These are phyloP conservation scores for Fusarium sp. DNA, from an alignment of 2,329 filamentous ascomycete genomes.

Conservation along the genomic window DNA sequence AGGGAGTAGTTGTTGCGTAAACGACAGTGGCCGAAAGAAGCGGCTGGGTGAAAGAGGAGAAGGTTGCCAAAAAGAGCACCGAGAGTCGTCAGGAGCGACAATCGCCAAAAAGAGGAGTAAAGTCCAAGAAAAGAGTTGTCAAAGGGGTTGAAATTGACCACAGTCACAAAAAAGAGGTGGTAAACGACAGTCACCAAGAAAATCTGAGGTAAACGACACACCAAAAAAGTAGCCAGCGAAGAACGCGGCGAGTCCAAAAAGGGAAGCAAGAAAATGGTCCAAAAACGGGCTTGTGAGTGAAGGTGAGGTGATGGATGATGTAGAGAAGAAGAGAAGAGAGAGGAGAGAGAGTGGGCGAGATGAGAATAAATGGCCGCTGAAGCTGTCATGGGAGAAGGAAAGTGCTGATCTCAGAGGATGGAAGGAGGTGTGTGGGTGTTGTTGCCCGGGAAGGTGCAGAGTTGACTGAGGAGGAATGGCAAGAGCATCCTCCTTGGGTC, in stretches of 20 bases:
- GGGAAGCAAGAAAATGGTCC: slow-evolving; percentile 42
- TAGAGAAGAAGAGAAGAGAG: slow-evolving; percentile 6
- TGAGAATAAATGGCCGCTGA: not conserved
- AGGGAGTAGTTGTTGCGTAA: slow-evolving; percentile 42
- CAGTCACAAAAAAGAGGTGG: slow-evolving; percentile 15
- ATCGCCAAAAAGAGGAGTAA: not conserved
- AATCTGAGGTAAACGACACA: slow-evolving; percentile 13
- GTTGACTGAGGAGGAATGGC: not conserved
- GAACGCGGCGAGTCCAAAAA: slow-evolving; percentile 47
- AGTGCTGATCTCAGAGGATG: not conserved
- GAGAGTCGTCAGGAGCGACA: not conserved
- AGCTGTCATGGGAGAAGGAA: not conserved
- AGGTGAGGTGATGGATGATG: slow-evolving; percentile 35
- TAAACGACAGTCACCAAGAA: slow-evolving; percentile 48
- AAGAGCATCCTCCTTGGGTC: not conserved
- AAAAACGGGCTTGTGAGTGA: slow-evolving; percentile 41
- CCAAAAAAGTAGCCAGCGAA: slow-evolving; percentile 21
- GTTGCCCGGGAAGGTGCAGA: not conserved
- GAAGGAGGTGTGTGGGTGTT: not conserved
- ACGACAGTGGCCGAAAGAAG: slow-evolving; percentile 48
- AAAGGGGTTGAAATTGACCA: not conserved
- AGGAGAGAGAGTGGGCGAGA: not conserved
- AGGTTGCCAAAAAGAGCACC: not conserved
- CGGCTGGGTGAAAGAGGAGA: not conserved
- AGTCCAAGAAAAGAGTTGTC: not conserved